Evolutionary conservation across 352 stramenopile species (phyloP).

Genomic region (Phytopythium boreale): DNA sequence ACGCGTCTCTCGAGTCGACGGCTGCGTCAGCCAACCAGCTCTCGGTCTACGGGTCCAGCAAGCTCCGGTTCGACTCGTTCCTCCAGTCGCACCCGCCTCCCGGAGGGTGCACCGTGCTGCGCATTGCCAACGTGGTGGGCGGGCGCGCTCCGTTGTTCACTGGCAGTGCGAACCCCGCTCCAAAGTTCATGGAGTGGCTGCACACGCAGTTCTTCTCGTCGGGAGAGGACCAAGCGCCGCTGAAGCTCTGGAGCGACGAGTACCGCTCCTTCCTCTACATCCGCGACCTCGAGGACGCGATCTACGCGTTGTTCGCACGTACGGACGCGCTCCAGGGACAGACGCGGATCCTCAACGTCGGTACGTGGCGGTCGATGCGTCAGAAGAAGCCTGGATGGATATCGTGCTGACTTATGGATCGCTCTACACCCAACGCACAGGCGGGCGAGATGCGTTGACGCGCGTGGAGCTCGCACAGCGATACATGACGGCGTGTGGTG

Average conservation of each 20-base stretch:
- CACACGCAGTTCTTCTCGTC: constrained; percentile 33
- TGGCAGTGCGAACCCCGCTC: constrained; percentile 4
- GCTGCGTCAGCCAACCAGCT: constrained; percentile 7
- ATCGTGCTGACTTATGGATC: background rate
- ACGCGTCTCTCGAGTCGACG: background rate
- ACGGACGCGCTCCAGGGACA: background rate
- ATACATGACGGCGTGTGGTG: constrained; percentile 22
- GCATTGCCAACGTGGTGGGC: constrained; percentile 65
- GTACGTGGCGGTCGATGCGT: constrained; percentile 15
- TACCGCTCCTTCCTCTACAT: constrained; percentile 62
- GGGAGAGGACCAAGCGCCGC: constrained; percentile 2
- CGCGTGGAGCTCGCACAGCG: constrained; percentile 38
- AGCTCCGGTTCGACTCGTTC: constrained; percentile 51
- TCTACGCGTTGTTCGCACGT: constrained; percentile 27
- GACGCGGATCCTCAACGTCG: constrained; percentile 42
- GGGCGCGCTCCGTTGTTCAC: constrained; percentile 34
- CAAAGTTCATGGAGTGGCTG: constrained; percentile 74
- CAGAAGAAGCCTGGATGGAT: background rate
- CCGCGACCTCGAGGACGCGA: constrained; percentile 36
- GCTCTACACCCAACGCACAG: constrained; percentile 12
- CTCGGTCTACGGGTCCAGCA: constrained; percentile 44
- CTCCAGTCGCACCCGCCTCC: constrained; percentile 14
- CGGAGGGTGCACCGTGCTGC: constrained; percentile 21
- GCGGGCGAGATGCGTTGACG: constrained; percentile 41
- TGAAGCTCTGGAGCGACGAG: constrained; percentile 62